phyloP scores from a whole-genome alignment of 208 protist genomes.

The Leishmania gerbilli region DNA sequence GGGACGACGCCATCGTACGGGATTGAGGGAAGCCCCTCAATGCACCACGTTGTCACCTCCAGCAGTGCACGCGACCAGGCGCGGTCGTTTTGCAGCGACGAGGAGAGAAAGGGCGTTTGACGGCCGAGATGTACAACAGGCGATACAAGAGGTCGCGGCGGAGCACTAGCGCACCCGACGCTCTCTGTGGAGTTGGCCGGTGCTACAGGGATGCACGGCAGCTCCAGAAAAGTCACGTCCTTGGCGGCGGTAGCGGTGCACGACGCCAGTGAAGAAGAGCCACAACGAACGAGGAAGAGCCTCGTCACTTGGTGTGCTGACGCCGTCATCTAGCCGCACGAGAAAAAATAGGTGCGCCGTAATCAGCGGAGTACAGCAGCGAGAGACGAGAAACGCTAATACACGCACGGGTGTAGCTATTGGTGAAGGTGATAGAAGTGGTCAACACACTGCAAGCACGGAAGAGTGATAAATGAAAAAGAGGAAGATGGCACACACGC shows the following conservation, averaged over 20 bases:
- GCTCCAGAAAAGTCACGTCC: slow-evolving; percentile 7
- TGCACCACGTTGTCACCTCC: slow-evolving; percentile 37
- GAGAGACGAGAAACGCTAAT: neutral
- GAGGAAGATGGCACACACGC: neutral
- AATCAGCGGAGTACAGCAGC: neutral
- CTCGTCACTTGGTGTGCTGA: neutral
- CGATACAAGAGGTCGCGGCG: slow-evolving; percentile 21
- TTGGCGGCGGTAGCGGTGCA: neutral
- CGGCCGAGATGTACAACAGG: slow-evolving; percentile 22
- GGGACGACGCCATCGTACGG: neutral
- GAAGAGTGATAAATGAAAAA: neutral
- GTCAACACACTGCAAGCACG: neutral
- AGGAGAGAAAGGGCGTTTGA: slow-evolving; percentile 18
- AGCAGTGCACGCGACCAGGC: slow-evolving; percentile 24
- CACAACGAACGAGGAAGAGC: slow-evolving; percentile 9
- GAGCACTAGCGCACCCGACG: neutral
- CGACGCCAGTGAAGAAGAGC: neutral
- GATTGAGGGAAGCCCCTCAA: slow-evolving; percentile 19
- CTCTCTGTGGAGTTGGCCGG: neutral
- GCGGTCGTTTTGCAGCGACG: slow-evolving; percentile 18
- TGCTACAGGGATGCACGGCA: slow-evolving; percentile 8
- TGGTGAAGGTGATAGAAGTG: neutral
- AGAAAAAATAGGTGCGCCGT: neutral
- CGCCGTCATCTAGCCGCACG: neutral
- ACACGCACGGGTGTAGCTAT: neutral